Conservation (phyloP, 768 basidiomycete species). For the Crepidotus variabilis region DNA sequence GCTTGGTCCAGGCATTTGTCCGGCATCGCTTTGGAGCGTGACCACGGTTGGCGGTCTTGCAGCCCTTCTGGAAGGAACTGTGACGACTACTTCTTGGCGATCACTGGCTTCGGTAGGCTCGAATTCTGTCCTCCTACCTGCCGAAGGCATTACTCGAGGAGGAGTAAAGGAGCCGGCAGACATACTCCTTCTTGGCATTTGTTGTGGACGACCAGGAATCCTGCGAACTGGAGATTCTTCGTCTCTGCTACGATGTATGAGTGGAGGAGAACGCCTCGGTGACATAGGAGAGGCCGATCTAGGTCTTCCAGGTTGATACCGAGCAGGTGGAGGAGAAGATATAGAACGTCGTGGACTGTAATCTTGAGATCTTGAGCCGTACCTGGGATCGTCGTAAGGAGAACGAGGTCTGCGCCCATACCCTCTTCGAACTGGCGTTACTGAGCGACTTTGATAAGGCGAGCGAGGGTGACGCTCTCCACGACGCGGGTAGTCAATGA, state of each 20-base stretch:
- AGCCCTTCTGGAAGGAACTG: not conserved
- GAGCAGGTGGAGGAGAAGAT: not conserved
- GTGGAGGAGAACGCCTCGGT: no score
- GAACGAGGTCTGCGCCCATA: not conserved
- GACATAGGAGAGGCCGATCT: not conserved
- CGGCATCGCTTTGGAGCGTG: conserved; percentile 11
- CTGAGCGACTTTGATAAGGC: not conserved
- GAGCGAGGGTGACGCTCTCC: not conserved
- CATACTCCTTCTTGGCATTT: not conserved
- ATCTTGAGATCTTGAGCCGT: not conserved
- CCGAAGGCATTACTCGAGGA: not conserved
- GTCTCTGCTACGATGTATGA: not conserved
- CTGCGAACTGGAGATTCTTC: not conserved
- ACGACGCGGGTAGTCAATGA: not conserved
- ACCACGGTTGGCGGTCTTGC: conserved; percentile 23
- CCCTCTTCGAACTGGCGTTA: not conserved
- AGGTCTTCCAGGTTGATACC: not conserved
- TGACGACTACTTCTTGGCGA: not conserved
- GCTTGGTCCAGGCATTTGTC: conserved; percentile 1
- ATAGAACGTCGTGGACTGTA: not conserved
- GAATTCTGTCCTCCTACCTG: not conserved
- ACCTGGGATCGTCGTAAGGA: not conserved
- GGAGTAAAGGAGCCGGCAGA: not conserved
- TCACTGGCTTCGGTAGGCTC: not conserved
- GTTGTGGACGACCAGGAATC: not conserved